These are phyloP conservation scores for Zygoascus biomembranicola DNA, from an alignment of 805 yeast genomes.

Conservation along the genomic window DNA sequence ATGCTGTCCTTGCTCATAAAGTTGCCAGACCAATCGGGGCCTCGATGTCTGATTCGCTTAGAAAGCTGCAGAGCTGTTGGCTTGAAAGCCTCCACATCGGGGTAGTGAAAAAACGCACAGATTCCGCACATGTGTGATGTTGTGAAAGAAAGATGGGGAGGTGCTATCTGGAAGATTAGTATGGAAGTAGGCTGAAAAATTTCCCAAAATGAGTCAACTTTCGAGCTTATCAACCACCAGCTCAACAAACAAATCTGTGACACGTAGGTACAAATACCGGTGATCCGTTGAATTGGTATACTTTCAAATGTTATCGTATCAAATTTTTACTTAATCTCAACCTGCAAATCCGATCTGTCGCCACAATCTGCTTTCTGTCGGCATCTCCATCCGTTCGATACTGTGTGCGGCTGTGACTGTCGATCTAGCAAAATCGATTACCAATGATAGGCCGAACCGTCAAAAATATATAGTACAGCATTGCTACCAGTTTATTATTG, in stretches of 20 bases:
- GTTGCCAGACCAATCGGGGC: conserved; percentile 98
- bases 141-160: not conserved
- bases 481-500: too few relatives aligned
- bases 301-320: too few relatives aligned
- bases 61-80: conserved; percentile 82
- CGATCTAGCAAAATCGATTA: too few relatives aligned
- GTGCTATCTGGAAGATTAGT: not conserved
- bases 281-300: too few relatives aligned
- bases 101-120: conserved; percentile 83
- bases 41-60: conserved; percentile 93
- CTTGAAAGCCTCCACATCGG: conserved; percentile 72
- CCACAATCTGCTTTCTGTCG: too few relatives aligned
- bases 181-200: not conserved
- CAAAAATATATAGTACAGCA: too few relatives aligned
- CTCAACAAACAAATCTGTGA: not conserved
- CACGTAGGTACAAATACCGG: too few relatives aligned
- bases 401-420: too few relatives aligned
- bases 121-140: conserved; percentile 81
- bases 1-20: conserved; percentile 68
- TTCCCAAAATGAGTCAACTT: not conserved
- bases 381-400: too few relatives aligned
- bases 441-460: too few relatives aligned
- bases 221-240: not conserved
- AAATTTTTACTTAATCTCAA: too few relatives aligned
- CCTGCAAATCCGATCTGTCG: too few relatives aligned